Conservation (phyloP, 371 early-diverging fungal species). For the Lichtheimia ornata region DNA sequence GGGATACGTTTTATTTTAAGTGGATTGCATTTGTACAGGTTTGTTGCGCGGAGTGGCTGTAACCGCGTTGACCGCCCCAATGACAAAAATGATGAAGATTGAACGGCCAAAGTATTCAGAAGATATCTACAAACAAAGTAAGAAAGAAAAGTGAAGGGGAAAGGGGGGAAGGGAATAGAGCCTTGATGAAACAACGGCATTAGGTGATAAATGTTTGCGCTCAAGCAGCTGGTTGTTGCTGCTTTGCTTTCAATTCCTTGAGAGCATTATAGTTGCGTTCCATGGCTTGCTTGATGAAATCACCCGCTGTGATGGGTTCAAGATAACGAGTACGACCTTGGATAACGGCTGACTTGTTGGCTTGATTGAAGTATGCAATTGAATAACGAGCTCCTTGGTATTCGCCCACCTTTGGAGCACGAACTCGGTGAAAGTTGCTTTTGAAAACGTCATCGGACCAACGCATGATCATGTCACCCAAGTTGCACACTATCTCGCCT, state of each 20-base stretch:
- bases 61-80: constrained; percentile 21
- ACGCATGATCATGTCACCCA: constrained; percentile 41
- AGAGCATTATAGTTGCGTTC: constrained; percentile 34
- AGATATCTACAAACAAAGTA: constrained; percentile 25
- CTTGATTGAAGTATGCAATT: constrained; percentile 38
- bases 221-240: background rate
- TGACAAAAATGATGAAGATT: constrained; percentile 10
- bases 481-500: constrained; percentile 38
- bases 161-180: background rate
- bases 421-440: constrained; percentile 36
- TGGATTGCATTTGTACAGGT: constrained; percentile 16
- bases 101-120: constrained; percentile 4
- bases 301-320: constrained; percentile 36
- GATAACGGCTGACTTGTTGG: constrained; percentile 35
- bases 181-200: too few relatives aligned
- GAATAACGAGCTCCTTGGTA: constrained; percentile 39
- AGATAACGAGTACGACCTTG: constrained; percentile 33
- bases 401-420: constrained; percentile 33
- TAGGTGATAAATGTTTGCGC: too few relatives aligned
- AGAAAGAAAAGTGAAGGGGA: constrained; percentile 1
- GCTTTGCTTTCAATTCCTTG: constrained; percentile 22
- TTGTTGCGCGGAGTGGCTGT: constrained; percentile 24
- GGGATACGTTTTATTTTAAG: background rate
- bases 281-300: constrained; percentile 32
- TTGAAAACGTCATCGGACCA: constrained; percentile 35